Percentiles rank a stretch among this genome's conserved stretches.
Conservation (phyloP, 1,284 basidiomycete genomes). For the Cryptococcus sp. region DNA sequence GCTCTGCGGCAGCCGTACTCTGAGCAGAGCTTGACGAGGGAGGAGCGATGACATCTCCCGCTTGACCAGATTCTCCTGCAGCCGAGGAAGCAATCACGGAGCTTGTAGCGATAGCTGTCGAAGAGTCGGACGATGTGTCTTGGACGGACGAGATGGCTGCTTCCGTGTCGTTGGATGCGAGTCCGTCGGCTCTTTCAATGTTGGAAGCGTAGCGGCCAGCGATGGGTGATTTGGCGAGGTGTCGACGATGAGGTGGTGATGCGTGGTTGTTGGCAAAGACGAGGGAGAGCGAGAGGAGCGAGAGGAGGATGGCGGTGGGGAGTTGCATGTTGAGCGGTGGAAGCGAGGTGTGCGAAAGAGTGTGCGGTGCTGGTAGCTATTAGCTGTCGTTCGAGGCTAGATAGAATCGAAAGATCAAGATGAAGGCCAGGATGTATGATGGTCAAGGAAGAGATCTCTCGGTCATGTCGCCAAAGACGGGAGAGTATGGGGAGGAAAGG, state of each 20-base stretch:
- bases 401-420: no score
- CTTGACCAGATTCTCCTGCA: not conserved
- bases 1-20: not conserved
- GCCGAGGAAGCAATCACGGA: not conserved
- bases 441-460: no score
- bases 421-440: no score
- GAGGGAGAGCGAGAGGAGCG: not conserved
- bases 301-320: not conserved
- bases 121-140: not conserved
- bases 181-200: not conserved
- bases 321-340: not conserved
- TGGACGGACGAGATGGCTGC: not conserved
- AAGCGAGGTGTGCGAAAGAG: not conserved
- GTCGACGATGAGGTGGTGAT: constrained; percentile 4
- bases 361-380: not conserved
- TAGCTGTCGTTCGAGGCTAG: no score
- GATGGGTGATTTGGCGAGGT: not conserved
- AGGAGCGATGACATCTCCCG: not conserved
- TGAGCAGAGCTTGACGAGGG: not conserved
- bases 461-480: no score
- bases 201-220: not conserved
- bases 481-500: no score
- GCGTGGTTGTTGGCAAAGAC: not conserved
- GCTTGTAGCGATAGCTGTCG: not conserved
- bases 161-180: constrained; percentile 2